Evolutionary conservation across 495 filamentous ascomycete species (phyloP), one percentile per base, ranked within the genome.

Genomic region (Aspergillus avenaceus): DNA sequence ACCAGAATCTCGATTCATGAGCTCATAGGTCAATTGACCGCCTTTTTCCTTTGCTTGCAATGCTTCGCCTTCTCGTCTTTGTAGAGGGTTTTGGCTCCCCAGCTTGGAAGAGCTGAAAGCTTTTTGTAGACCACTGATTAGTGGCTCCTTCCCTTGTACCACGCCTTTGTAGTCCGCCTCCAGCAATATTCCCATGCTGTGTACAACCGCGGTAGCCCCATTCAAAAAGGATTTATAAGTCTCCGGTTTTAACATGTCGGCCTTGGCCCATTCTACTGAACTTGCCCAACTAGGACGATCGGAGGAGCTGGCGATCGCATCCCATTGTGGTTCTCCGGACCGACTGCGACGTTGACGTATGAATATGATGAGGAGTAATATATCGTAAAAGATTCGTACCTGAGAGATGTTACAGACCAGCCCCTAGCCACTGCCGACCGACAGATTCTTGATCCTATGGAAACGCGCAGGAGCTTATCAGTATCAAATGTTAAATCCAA

Each of bases 101-200:
- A 66, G 60, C 59, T 86, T 87, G 4, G 75, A 78, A 5, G 76
- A 63, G 48, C 83, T 78, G 56, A 97, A 97, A 31, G 88, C 91
- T 43, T 83, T 82, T 47, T 79, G 76, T 4, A 98, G 69, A 0
- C 90, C 91, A 1, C 82, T 66, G 45, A 92, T 62, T 4, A 88
- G 80, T 0, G 86, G 87, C 58, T 93, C 91, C 41, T 78, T 79
- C 14, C 93, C 95, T 45, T 79, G 82, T 31, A 98, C 63, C 4
- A 96, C 89, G 50, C 86, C 87, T 71, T 98, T 97, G 77, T 98
- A 98, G 69, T 98, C 93, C 7, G 92, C 91, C 70, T 98, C 93
- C 11, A 98, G 78, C n/a, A 98, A 76, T 45, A 98, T 97, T 6
- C 93, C 93, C 84, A 96, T 88, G 53, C 75, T 86, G 71, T 98